phyloP scores from a whole-genome alignment of 1,284 basidiomycete species.

The Nidula niveotomentosa region DNA sequence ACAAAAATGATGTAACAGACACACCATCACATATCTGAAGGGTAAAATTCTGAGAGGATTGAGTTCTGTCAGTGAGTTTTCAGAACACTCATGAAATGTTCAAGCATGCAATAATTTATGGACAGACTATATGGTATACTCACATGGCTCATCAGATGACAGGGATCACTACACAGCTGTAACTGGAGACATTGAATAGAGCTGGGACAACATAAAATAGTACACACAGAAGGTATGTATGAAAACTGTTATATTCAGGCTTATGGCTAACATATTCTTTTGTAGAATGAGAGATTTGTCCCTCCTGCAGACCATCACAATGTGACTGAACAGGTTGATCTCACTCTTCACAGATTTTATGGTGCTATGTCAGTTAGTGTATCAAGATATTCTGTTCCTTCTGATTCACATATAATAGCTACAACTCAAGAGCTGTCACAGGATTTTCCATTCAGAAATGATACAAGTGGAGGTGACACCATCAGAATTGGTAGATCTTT shows the following conservation, averaged over 20 bases:
- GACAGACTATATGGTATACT: constrained; percentile 10
- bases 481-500: constrained; percentile 21
- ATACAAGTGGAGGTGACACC: constrained; percentile 29
- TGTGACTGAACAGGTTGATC: constrained; percentile 21
- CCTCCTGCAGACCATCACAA: constrained; percentile 9
- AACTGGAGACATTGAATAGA: constrained; percentile 12
- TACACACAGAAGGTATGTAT: neutral
- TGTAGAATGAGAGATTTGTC: neutral
- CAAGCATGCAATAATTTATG: neutral
- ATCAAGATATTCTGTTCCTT: constrained; percentile 18
- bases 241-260: neutral
- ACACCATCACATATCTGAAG: constrained; percentile 11
- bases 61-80: constrained; percentile 15
- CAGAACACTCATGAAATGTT: neutral
- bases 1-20: constrained; percentile 11
- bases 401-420: constrained; percentile 24
- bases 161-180: constrained; percentile 10
- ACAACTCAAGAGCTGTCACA: constrained; percentile 19
- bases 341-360: constrained; percentile 20
- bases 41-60: constrained; percentile 19
- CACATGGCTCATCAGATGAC: constrained; percentile 5
- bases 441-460: constrained; percentile 32
- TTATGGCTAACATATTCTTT: neutral
- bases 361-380: constrained; percentile 14
- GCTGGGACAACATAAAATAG: constrained; percentile 5